Base-by-base conservation (phyloP, 441 rosid genomes). In the Pelargonium citronellum region DNA sequence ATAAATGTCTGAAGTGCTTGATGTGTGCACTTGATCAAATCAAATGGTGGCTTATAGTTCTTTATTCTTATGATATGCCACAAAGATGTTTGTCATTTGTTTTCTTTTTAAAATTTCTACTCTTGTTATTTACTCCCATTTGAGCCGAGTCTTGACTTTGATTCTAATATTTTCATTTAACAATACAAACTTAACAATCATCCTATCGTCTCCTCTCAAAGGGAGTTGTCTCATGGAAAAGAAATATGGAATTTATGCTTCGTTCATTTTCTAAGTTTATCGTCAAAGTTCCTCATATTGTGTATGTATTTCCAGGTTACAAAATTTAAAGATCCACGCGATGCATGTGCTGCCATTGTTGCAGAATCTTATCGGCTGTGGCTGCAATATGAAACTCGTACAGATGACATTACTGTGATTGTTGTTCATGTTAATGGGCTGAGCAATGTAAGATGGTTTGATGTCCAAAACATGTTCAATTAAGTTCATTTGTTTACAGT, bases 291-390 rank as follows among this genome's bases (percentile, higher is more conserved):
- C 12, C 62, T 67, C 51, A 13, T 8, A 11, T 65, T 71, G 43
- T 66, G 71, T 17, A 9, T 64, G 15, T 49, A 22, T 78, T 74
- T 81, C 63, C 79, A 95, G 99, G 96, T 95, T 80, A 89, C 91
- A 72, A 95, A 95, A 78, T 84, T 88, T 80, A 83, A 86, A 81
- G 99, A 95, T 84, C 99, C 99, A 39, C 94, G 95, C 20, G 99
- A 95, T 86, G 99, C 99, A 77, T 95, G 99, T 84, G 98, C 99
- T 80, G 99, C 99, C 49, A 89, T 95, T 76, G 99, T 95, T 58
- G 97, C 99, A 43, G 99, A 95, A 89, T 89, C 99, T 58, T 95
- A 95, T 83, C 91, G 98, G 75, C 85, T 95, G 76, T 95, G 99
- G 99, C 86, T 95, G 64, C 99, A 95, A 75, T 95, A 91, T 77